Evolutionary conservation across 805 yeast species (phyloP), one percentile per base, ranked within the genome.

Genomic region (Tetrapisispora phaffii): DNA sequence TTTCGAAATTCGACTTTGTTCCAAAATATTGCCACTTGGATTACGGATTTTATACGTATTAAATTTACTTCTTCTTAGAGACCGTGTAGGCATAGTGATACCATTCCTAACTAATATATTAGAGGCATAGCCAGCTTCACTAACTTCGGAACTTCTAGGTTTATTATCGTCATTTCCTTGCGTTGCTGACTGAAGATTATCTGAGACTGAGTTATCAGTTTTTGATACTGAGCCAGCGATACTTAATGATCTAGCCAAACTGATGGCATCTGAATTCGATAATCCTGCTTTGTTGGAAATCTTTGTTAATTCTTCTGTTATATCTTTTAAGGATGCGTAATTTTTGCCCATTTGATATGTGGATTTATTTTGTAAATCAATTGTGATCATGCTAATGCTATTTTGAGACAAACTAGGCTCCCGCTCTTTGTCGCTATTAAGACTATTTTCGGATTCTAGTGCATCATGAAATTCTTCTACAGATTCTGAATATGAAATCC

Each of bases 181-280:
- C 19, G 12, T 34, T 9, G n/a, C 6, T 9, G 29, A 23, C 7
- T 21, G 12, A 12, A 7, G 20, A 6, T 3, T 15, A 13, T 29
- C 19, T 1, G 9, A 5, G n/a, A 19, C 20, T 4, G 17, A 3
- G 12, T 13, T 21, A 33, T 17, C 29, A 5, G 4, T 9, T 21
- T 34, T 32, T 17, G 47, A 72, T 10, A 83, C 82, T 33, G 81
- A 67, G 1, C 85, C 76, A 0, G 81, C 74, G 34, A 85, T 74
- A 1, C 90, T 81, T 41, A 86, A 70, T 1, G 93, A 79, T 54
- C 93, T 69, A 0, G 95, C 95, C 46, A 86, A 69, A 0, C 93
- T 78, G 4, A 81, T 81, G 0, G 95, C 90, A 65, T 85, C 93
- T 34, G 80, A 75, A 1, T 86, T 79, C 42, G 78, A 81, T 63